Base-by-base conservation (phyloP, 192 early-diverging fungal species). In the Gorgonomyces haynaldii region DNA sequence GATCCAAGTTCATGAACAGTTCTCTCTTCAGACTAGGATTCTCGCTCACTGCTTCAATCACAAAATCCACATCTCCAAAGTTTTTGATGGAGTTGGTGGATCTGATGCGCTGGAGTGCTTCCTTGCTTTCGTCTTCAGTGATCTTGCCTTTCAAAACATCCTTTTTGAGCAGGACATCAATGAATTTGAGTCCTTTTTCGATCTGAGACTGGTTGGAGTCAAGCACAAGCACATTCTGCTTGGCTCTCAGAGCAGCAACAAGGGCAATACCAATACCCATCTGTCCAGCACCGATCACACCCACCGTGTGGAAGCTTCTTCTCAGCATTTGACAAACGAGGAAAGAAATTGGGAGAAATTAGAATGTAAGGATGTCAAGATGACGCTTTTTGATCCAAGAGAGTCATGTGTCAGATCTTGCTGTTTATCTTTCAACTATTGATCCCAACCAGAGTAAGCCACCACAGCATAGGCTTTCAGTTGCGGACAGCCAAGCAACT, bases 241-340 rank as follows among this genome's bases (percentile, higher is more conserved):
- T 78, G 40, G 91, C 82, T 2, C 81, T 69, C 31, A 82, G 78
- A 15, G 91, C 89, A 21, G 84, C 76, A 6, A 98, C 95, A 29
- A 86, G 77, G 3, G 85, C 91, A 56, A 98, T 98, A 19, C 61
- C 67, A 22, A 63, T 45, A 13, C 67, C 69, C 94, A 98, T 98
- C 64, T 98, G 94, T 6, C 94, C 94, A 13, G 89, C 83, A 35
- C 94, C 94, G 43, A 98, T 73, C 26, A 98, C 84, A 40, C 90
- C 89, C 19, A 66, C 22, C 6, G 22, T 43, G 25, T 43, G 42
- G 26, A 43, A n/a, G n/a, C n/a, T n/a, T n/a, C n/a, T n/a, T n/a
- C n/a, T n/a, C n/a, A n/a, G n/a, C n/a, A n/a, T n/a, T n/a, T n/a
- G n/a, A n/a, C n/a, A n/a, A n/a, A n/a, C n/a, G n/a, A n/a, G n/a